These are phyloP conservation scores for Tardiomyces digboiensis DNA, from an alignment of 1,139 yeast genomes.

Conservation along the genomic window DNA sequence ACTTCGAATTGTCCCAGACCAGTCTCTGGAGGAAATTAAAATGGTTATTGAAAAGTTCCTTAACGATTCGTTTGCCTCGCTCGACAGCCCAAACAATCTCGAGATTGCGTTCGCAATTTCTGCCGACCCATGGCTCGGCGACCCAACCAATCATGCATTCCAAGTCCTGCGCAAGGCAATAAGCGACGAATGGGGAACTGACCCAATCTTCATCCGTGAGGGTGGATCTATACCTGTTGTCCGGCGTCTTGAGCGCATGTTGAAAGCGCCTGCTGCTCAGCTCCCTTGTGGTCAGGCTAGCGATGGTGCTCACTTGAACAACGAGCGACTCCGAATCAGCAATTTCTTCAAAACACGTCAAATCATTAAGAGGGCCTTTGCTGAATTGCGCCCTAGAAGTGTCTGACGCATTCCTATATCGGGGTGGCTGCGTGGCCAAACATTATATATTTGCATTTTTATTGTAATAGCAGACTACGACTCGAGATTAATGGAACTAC, in stretches of 20 bases:
- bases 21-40: constrained; percentile 53
- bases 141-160: constrained; percentile 67
- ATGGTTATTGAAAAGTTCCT: constrained; percentile 39
- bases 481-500: constrained; percentile 81
- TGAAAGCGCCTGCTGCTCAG: constrained; percentile 87
- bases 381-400: constrained; percentile 6
- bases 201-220: constrained; percentile 82
- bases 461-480: no score
- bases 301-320: constrained; percentile 88
- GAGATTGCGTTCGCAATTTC: constrained; percentile 58
- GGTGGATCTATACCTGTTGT: constrained; percentile 96
- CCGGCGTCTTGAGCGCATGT: constrained; percentile 70
- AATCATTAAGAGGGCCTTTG: constrained; percentile 36
- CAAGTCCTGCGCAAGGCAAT: constrained; percentile 53
- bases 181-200: constrained; percentile 40
- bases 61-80: constrained; percentile 32
- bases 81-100: constrained; percentile 53
- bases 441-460: no score
- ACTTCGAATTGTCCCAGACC: constrained; percentile 84
- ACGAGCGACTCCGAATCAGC: constrained; percentile 72
- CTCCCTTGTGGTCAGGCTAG: constrained; percentile 95
- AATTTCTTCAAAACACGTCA: constrained; percentile 68
- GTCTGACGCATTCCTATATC: not conserved
- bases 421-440: not conserved
- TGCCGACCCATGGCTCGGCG: constrained; percentile 97